These are phyloP conservation scores for Verticillium nubilum DNA, from an alignment of 2,329 filamentous ascomycete genomes.

Conservation along the genomic window DNA sequence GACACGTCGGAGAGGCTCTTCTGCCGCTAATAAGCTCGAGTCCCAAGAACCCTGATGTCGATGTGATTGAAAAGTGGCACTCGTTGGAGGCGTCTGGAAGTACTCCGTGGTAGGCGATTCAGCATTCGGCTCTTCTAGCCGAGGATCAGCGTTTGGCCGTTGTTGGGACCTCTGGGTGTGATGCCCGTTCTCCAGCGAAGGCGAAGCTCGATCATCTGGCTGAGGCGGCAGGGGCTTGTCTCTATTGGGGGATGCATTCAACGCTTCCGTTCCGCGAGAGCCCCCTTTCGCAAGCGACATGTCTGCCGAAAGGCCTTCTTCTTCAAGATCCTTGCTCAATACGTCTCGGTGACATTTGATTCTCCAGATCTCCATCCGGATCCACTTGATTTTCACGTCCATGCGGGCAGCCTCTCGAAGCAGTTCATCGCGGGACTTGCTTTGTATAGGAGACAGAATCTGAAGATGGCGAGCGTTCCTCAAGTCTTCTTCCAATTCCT, in stretches of 20 bases:
- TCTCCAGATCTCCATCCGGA: conserved; percentile 89
- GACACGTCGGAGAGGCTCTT: conserved; percentile 23
- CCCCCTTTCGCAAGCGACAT: conserved; percentile 26
- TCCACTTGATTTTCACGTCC: conserved; percentile 87
- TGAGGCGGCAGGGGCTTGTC: conserved; percentile 1
- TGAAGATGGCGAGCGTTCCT: conserved; percentile 87
- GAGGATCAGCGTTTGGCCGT: neutral
- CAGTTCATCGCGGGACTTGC: conserved; percentile 82
- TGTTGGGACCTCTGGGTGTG: neutral
- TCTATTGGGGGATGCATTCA: conserved; percentile 17
- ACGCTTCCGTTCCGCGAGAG: conserved; percentile 21
- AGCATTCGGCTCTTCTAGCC: conserved; percentile 15
- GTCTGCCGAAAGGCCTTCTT: conserved; percentile 50
- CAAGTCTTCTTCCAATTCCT: conserved; percentile 75
- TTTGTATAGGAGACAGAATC: conserved; percentile 82
- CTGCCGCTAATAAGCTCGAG: conserved; percentile 26
- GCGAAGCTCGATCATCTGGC: neutral
- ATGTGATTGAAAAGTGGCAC: conserved; percentile 28
- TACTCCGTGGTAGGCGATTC: conserved; percentile 37
- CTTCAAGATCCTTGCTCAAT: conserved; percentile 75
- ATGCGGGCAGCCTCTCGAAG: conserved; percentile 79
- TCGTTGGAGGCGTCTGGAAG: conserved; percentile 44
- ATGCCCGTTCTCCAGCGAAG: neutral
- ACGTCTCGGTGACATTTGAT: conserved; percentile 89
- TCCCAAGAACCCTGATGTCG: conserved; percentile 38